Evolutionary conservation across 2,329 filamentous ascomycete genomes (phyloP).

Genomic region (Phoma sp.): DNA sequence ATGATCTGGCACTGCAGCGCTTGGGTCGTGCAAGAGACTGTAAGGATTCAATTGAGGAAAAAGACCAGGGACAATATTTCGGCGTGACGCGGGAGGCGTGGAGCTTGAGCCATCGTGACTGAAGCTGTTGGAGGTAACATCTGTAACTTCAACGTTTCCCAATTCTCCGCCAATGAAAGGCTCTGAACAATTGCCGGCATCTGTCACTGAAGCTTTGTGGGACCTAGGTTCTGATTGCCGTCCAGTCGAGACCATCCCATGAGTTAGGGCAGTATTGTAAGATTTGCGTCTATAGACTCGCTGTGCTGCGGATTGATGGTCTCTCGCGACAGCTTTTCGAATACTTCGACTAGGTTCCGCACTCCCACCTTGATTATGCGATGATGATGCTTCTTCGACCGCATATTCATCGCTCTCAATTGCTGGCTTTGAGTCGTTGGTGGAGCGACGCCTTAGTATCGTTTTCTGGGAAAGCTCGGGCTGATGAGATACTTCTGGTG

Average conservation of each 20-base stretch:
- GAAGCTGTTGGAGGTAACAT: conserved; percentile 23
- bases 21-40: conserved; percentile 5
- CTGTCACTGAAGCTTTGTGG: not conserved
- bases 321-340: conserved; percentile 28
- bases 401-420: conserved; percentile 28
- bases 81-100: conserved; percentile 14
- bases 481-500: conserved; percentile 16
- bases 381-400: conserved; percentile 1
- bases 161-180: not conserved
- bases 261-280: conserved; percentile 15
- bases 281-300: conserved; percentile 17
- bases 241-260: not conserved
- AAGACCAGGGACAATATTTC: not conserved
- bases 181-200: not conserved
- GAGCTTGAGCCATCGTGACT: conserved; percentile 37
- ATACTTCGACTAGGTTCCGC: conserved; percentile 27
- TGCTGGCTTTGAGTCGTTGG: conserved; percentile 20
- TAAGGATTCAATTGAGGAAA: not conserved
- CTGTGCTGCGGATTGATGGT: conserved; percentile 2
- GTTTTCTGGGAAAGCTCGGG: conserved; percentile 12
- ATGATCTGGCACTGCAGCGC: conserved; percentile 32
- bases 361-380: conserved; percentile 15
- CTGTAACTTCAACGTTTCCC: not conserved
- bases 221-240: not conserved
- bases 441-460: conserved; percentile 26